Evolutionary conservation across 345 rosid species (phyloP).

Genomic region (Firmiana major): DNA sequence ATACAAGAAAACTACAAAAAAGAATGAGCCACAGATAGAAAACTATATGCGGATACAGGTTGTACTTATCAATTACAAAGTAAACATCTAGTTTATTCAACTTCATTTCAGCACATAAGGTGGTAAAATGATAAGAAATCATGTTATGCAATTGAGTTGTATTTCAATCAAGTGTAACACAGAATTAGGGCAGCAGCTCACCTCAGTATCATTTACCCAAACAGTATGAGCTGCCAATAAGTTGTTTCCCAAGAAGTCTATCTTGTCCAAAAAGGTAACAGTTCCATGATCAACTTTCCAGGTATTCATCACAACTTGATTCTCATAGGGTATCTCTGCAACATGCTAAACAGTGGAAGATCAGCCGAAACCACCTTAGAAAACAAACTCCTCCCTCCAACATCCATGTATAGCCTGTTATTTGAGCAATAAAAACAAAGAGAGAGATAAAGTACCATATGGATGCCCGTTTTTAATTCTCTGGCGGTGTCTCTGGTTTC

Average conservation of each 20-base stretch:
- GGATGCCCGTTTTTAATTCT: slow-evolving; percentile 66
- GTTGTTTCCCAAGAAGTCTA: slow-evolving; percentile 45
- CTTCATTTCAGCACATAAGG: not conserved
- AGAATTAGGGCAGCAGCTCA: slow-evolving; percentile 17
- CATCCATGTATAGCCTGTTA: not conserved
- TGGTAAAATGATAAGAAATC: not conserved
- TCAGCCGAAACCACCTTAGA: slow-evolving; percentile 6
- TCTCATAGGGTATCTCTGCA: slow-evolving; percentile 52
- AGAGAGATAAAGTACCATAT: slow-evolving; percentile 44
- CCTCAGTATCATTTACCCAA: slow-evolving; percentile 56
- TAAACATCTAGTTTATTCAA: not conserved
- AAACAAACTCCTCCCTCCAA: not conserved
- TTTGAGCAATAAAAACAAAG: not conserved
- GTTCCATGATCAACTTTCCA: slow-evolving; percentile 56
- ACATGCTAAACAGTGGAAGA: slow-evolving; percentile 36
- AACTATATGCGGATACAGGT: not conserved
- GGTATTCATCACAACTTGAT: slow-evolving; percentile 40
- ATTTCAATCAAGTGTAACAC: slow-evolving; percentile 4
- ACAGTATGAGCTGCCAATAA: slow-evolving; percentile 63
- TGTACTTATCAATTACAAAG: not conserved
- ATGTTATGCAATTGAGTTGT: not conserved
- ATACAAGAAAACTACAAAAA: not conserved
- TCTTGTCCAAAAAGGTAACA: slow-evolving; percentile 57
- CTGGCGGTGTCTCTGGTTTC: slow-evolving; percentile 53
- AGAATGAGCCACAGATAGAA: not conserved